Conservation (phyloP, 192 early-diverging fungal species). For the Anaeromyces robustus region DNA sequence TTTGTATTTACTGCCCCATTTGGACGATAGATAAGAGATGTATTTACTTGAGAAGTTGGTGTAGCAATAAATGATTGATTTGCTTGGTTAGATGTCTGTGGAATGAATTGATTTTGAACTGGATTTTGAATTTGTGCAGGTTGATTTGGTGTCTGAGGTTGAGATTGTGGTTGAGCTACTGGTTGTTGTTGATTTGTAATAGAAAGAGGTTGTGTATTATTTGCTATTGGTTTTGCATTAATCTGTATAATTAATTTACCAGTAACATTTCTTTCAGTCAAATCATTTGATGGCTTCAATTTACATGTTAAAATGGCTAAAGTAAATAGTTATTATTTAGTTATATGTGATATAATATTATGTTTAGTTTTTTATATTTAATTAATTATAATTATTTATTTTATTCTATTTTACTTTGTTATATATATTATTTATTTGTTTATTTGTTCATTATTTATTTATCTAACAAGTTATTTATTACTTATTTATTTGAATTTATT, state of each 20-base stretch:
- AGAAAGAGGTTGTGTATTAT: conserved; percentile 10
- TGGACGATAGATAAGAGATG: conserved; percentile 1
- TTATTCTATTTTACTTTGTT: too few relatives aligned
- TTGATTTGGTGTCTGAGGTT: background rate
- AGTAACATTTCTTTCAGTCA: conserved; percentile 53
- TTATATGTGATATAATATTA: too few relatives aligned
- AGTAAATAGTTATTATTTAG: too few relatives aligned
- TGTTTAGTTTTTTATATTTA: too few relatives aligned
- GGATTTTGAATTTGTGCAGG: background rate
- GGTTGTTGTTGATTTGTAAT: too few relatives aligned
- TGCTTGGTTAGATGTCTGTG: background rate
- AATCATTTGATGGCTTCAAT: conserved; percentile 56
- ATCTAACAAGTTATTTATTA: too few relatives aligned
- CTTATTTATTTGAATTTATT: too few relatives aligned
- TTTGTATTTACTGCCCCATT: conserved; percentile 6
- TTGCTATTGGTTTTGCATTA: conserved; percentile 2
- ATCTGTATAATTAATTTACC: conserved; percentile 20
- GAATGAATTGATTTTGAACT: too few relatives aligned
- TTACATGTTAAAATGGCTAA: conserved; percentile 54
- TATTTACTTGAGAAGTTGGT: conserved; percentile 5
- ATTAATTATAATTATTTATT: too few relatives aligned
- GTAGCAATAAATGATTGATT: background rate
- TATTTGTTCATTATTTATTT: too few relatives aligned
- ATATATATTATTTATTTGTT: too few relatives aligned
- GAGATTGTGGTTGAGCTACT: background rate